Percentiles rank a stretch among this genome's conserved stretches.
Evolutionary conservation across 495 filamentous ascomycete species (phyloP).

Genomic region (Neurospora intermedia): DNA sequence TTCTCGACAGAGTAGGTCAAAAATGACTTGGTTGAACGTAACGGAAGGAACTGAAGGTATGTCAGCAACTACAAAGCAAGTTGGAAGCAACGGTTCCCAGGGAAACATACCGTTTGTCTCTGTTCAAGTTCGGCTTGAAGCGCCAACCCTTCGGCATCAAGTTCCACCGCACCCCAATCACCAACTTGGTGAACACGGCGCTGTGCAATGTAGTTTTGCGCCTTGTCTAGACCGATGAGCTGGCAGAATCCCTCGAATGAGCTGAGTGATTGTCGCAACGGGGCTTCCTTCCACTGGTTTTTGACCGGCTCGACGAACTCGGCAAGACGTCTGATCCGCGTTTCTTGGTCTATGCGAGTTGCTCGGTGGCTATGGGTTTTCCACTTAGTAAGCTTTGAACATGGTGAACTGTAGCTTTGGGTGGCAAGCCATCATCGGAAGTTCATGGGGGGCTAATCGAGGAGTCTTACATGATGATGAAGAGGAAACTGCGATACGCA

Average conservation of each 20-base stretch:
- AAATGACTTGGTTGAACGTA: slow-evolving; percentile 81
- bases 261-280: slow-evolving; percentile 56
- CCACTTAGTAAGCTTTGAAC: slow-evolving; percentile 3
- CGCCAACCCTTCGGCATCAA: slow-evolving; percentile 69
- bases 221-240: slow-evolving; percentile 65
- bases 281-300: slow-evolving; percentile 64
- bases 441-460: neutral
- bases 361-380: slow-evolving; percentile 56
- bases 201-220: slow-evolving; percentile 66
- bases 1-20: slow-evolving; percentile 84
- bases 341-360: slow-evolving; percentile 54
- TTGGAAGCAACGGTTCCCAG: neutral
- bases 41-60: slow-evolving; percentile 51
- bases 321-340: slow-evolving; percentile 53
- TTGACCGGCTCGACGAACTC: slow-evolving; percentile 71
- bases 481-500: slow-evolving; percentile 64
- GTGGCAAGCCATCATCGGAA: neutral
- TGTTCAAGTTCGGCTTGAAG: slow-evolving; percentile 66
- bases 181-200: slow-evolving; percentile 62
- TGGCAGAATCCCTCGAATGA: slow-evolving; percentile 71
- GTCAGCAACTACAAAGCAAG: slow-evolving; percentile 2
- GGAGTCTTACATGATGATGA: slow-evolving; percentile 72
- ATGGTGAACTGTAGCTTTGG: neutral
- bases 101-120: slow-evolving; percentile 52
- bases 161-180: slow-evolving; percentile 69